Conservation (phyloP, 768 basidiomycete genomes). For the Candolleomyces aberdarensis region DNA sequence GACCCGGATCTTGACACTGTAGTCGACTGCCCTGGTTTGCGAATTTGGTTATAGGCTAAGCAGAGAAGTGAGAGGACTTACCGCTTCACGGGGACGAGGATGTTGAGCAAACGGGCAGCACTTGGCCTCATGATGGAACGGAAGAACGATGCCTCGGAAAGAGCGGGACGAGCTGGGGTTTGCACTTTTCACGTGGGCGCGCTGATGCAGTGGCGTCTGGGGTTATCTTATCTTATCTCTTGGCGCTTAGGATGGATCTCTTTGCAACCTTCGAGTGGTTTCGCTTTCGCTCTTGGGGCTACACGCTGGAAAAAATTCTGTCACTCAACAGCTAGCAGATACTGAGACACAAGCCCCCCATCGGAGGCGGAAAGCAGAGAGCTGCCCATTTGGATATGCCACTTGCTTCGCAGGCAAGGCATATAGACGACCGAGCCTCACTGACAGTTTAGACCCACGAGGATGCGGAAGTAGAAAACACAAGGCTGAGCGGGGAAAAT, state of each 20-base stretch:
- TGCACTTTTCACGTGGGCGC: not conserved
- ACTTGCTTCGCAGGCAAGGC: too few relatives aligned
- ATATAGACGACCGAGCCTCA: too few relatives aligned
- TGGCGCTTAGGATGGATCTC: not conserved
- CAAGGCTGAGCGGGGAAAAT: too few relatives aligned
- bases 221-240: not conserved
- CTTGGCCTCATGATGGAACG: slow-evolving; percentile 66
- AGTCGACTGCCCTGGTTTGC: slow-evolving; percentile 81
- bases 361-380: too few relatives aligned
- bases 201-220: not conserved
- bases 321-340: too few relatives aligned
- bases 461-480: too few relatives aligned
- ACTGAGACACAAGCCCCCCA: too few relatives aligned
- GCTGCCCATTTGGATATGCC: too few relatives aligned
- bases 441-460: too few relatives aligned
- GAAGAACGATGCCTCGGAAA: not conserved
- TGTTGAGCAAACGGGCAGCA: slow-evolving; percentile 68
- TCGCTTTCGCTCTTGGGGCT: not conserved
- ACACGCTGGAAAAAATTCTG: not conserved
- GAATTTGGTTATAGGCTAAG: not conserved
- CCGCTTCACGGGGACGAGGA: slow-evolving; percentile 94
- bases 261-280: not conserved
- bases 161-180: not conserved
- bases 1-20: slow-evolving; percentile 97
- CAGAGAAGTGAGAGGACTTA: slow-evolving; percentile 25